Percentiles rank a stretch among this genome's conserved stretches.
phyloP scores from a whole-genome alignment of 441 rosid genomes.

The Erysimum pusillum region DNA sequence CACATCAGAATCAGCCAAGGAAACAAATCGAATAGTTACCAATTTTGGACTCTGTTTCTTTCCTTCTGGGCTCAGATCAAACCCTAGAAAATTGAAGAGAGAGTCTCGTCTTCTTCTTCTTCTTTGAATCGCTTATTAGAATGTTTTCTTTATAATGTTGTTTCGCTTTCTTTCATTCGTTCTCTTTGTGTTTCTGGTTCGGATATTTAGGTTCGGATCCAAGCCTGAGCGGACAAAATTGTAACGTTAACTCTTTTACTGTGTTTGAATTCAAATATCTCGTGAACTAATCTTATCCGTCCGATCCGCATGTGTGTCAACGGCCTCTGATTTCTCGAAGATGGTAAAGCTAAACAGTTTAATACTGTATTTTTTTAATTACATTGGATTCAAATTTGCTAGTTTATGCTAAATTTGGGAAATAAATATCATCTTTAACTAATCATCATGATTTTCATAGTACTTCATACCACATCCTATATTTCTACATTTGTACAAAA shows the following conservation, averaged over 20 bases:
- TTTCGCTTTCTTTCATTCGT: slow-evolving; percentile 1
- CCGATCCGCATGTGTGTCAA: slow-evolving; percentile 32
- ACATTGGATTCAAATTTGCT: background rate
- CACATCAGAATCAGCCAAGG: slow-evolving; percentile 5
- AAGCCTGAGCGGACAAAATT: slow-evolving; percentile 15
- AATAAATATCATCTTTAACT: background rate
- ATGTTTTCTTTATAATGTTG: background rate
- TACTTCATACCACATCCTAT: slow-evolving; percentile 1
- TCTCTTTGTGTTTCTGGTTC: slow-evolving; percentile 15
- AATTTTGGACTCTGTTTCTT: slow-evolving; percentile 13
- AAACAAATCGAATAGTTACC: slow-evolving; percentile 34
- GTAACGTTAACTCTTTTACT: slow-evolving; percentile 46
- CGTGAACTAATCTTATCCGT: slow-evolving; percentile 19
- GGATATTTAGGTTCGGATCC: slow-evolving; percentile 45
- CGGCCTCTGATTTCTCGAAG: slow-evolving; percentile 35
- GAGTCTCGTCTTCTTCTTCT: slow-evolving; percentile 17
- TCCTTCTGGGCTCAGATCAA: slow-evolving; percentile 25
- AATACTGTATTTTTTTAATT: slow-evolving; percentile 8
- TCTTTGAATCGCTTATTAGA: slow-evolving; percentile 3
- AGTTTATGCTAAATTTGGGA: background rate
- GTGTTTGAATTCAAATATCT: slow-evolving; percentile 46
- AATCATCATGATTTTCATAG: slow-evolving; percentile 9
- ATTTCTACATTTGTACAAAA: background rate
- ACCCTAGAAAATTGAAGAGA: slow-evolving; percentile 21
- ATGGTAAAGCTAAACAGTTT: slow-evolving; percentile 17